Conservation (phyloP, 495 filamentous ascomycete genomes). For the Podospora bellae-mahoneyi region DNA sequence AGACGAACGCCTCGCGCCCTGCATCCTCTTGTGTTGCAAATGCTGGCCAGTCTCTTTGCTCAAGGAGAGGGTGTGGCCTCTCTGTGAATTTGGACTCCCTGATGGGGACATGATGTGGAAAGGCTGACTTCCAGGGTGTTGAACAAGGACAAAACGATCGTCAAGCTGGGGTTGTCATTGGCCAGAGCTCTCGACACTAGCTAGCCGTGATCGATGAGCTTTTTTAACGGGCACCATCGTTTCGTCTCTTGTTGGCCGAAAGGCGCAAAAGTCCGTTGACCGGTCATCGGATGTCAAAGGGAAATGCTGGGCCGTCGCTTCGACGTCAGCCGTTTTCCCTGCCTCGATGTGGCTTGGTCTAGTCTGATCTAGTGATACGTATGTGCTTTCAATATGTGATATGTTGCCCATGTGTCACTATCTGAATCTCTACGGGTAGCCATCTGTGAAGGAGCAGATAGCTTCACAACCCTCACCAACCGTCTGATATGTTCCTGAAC, state of each 20-base stretch:
- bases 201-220: neutral
- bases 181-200: neutral
- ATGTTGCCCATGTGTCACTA: neutral
- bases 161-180: neutral
- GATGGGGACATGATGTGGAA: neutral
- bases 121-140: neutral
- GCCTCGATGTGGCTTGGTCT: slow-evolving; percentile 5
- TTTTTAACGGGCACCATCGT: slow-evolving; percentile 5
- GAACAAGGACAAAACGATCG: neutral
- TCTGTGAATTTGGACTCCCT: neutral
- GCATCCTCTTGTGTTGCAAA: neutral
- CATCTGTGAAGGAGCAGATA: neutral
- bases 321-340: neutral
- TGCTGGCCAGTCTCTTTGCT: neutral
- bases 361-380: neutral
- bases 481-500: neutral
- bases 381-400: neutral
- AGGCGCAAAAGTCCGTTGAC: slow-evolving; percentile 14
- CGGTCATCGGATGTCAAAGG: slow-evolving; percentile 16
- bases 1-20: neutral
- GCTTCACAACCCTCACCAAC: neutral
- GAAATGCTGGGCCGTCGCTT: neutral
- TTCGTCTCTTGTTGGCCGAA: slow-evolving; percentile 9
- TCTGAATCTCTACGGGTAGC: neutral
- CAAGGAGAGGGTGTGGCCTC: neutral